Evolutionary conservation across 495 filamentous ascomycete genomes (phyloP).

Genomic region (Bacidia gigantensis): DNA sequence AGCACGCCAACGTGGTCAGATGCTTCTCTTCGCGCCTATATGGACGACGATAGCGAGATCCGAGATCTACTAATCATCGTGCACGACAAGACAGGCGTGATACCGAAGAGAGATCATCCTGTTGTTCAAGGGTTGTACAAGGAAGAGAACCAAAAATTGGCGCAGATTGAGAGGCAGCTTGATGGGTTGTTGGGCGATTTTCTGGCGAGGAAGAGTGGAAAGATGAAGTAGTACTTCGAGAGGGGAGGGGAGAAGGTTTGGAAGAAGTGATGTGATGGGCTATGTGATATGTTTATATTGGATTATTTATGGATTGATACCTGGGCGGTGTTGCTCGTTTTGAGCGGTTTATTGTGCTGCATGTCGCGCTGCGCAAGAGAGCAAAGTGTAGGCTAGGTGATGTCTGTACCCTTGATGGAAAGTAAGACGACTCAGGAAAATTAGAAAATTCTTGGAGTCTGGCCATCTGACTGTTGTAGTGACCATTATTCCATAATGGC

Average conservation of each 20-base stretch:
- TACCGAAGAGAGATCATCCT: slow-evolving; percentile 68
- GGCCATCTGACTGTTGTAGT: no score
- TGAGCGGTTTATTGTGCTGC: no score
- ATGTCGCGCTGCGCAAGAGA: no score
- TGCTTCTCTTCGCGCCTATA: slow-evolving; percentile 66
- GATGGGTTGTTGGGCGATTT: slow-evolving; percentile 78
- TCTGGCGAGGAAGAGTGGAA: slow-evolving; percentile 35
- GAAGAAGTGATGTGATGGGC: no score
- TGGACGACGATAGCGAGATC: slow-evolving; percentile 85
- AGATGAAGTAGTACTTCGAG: not conserved
- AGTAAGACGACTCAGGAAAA: no score
- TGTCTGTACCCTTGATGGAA: no score
- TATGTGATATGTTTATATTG: no score
- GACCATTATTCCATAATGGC: no score
- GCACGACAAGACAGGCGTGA: slow-evolving; percentile 72
- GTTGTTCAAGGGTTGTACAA: slow-evolving; percentile 67
- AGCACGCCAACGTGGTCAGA: slow-evolving; percentile 60
- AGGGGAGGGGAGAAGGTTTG: not conserved
- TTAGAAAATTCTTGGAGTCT: no score
- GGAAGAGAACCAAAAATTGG: slow-evolving; percentile 67
- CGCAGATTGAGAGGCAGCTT: slow-evolving; percentile 69
- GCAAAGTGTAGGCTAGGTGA: no score
- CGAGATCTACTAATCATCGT: slow-evolving; percentile 82
- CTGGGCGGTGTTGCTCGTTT: no score
- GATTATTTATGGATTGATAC: no score